These are phyloP conservation scores for Triticum timopheevii DNA, from an alignment of 176 grass and related monocot species.

Conservation along the genomic window DNA sequence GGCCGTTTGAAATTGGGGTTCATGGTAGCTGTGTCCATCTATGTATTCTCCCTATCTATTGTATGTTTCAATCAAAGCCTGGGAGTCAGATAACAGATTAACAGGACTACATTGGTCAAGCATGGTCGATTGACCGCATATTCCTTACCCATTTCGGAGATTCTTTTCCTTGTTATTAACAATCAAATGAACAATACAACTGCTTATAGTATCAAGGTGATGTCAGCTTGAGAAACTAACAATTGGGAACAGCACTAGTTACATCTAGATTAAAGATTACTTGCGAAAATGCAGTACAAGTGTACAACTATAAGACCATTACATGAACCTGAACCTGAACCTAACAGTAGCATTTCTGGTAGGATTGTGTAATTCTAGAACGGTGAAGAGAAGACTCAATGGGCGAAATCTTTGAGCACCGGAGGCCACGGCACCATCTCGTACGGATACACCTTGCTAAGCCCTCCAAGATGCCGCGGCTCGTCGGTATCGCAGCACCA, in stretches of 20 bases:
- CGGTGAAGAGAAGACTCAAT: not conserved
- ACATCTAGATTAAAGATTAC: not conserved
- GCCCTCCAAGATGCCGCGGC: not conserved
- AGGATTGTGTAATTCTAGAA: not conserved
- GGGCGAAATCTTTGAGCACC: not conserved
- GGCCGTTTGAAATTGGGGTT: too few relatives aligned
- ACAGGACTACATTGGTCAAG: too few relatives aligned
- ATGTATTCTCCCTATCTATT: too few relatives aligned
- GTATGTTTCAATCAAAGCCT: too few relatives aligned
- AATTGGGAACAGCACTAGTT: not conserved
- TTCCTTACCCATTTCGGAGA: too few relatives aligned
- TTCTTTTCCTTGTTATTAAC: too few relatives aligned
- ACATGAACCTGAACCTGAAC: not conserved
- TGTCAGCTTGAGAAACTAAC: not conserved
- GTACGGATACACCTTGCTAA: conserved; percentile 17
- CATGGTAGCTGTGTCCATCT: too few relatives aligned
- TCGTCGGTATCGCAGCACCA: conserved; percentile 17
- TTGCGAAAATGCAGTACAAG: not conserved
- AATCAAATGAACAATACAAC: too few relatives aligned
- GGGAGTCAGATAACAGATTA: too few relatives aligned
- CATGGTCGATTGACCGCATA: too few relatives aligned
- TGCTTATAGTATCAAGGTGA: not conserved
- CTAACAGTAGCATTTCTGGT: not conserved
- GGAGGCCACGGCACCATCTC: conserved; percentile 36
- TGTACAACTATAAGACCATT: not conserved